Percentiles rank a stretch among this genome's conserved stretches.
Evolutionary conservation across 441 rosid species (phyloP).

Genomic region (Populus tomentosa): DNA sequence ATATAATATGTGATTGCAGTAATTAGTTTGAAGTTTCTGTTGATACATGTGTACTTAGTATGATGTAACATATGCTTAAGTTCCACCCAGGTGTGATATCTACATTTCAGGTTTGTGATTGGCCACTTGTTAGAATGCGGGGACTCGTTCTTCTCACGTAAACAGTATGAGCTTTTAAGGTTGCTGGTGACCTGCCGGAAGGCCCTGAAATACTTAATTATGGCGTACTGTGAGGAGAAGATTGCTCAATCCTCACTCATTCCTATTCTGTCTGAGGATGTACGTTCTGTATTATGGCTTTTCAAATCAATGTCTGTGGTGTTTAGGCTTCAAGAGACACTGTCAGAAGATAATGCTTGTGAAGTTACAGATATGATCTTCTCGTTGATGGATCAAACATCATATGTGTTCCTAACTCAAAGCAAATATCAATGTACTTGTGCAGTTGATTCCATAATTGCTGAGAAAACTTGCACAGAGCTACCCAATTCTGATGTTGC

Average conservation of each 20-base stretch:
- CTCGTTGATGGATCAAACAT: constrained; percentile 20
- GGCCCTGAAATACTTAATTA: constrained; percentile 59
- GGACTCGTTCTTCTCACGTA: constrained; percentile 29
- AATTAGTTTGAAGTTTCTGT: background rate
- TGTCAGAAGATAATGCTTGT: too few species aligned
- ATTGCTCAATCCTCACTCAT: constrained; percentile 29
- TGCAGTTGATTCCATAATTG: constrained; percentile 23
- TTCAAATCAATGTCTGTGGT: constrained; percentile 45
- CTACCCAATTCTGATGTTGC: constrained; percentile 26
- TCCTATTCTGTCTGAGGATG: constrained; percentile 43
- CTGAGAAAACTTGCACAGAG: constrained; percentile 22
- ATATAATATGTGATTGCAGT: background rate
- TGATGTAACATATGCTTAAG: background rate
- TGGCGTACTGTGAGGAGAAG: constrained; percentile 45
- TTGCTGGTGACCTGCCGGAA: constrained; percentile 68
- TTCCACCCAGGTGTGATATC: constrained; percentile 14
- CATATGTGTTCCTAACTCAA: constrained; percentile 48
- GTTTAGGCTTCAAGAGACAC: too few species aligned
- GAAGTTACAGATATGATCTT: too few species aligned
- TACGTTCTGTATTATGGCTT: constrained; percentile 60
- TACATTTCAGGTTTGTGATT: constrained; percentile 46
- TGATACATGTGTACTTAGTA: constrained; percentile 15
- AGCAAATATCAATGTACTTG: constrained; percentile 43
- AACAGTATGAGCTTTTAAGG: constrained; percentile 41
- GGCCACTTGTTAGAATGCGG: constrained; percentile 35